Evolutionary conservation across 768 basidiomycete species (phyloP).

Genomic region (Filobasidium wieringae): DNA sequence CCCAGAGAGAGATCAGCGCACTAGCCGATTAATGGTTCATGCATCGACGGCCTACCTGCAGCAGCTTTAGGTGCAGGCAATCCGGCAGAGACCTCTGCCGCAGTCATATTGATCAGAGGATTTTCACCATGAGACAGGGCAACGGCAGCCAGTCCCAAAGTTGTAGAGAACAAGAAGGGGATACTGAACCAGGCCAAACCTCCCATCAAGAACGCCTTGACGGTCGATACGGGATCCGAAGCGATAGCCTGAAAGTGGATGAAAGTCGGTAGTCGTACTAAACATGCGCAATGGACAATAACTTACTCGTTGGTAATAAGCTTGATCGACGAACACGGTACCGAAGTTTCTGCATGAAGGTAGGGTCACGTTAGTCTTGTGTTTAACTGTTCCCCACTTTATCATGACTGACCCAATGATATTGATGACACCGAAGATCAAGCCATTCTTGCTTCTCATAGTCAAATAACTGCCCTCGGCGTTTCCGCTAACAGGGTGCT

Average conservation of each 20-base stretch:
- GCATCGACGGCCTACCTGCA: neutral
- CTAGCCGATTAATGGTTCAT: neutral
- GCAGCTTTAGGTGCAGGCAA: conserved; percentile 48
- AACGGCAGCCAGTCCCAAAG: conserved; percentile 74
- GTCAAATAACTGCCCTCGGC: conserved; percentile 75
- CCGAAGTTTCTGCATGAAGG: conserved; percentile 3
- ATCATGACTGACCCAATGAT: conserved; percentile 52
- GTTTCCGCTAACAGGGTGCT: conserved; percentile 62
- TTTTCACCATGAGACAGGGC: conserved; percentile 52
- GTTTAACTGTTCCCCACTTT: neutral
- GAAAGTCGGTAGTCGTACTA: neutral
- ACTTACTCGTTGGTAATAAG: conserved; percentile 59
- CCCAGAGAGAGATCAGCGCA: neutral
- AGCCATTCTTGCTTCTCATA: conserved; percentile 61
- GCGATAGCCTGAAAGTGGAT: too few species aligned
- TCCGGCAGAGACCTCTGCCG: conserved; percentile 71
- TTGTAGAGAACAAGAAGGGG: conserved; percentile 70
- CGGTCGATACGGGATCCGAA: conserved; percentile 65
- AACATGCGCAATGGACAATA: neutral
- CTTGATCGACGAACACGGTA: conserved; percentile 48
- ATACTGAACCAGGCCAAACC: conserved; percentile 87
- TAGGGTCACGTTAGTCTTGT: neutral
- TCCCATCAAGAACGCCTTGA: conserved; percentile 81
- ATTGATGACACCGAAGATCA: conserved; percentile 79
- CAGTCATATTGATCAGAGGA: conserved; percentile 43